Evolutionary conservation across 2,329 filamentous ascomycete species (phyloP).

Genomic region (Mycocentrospora acerina): DNA sequence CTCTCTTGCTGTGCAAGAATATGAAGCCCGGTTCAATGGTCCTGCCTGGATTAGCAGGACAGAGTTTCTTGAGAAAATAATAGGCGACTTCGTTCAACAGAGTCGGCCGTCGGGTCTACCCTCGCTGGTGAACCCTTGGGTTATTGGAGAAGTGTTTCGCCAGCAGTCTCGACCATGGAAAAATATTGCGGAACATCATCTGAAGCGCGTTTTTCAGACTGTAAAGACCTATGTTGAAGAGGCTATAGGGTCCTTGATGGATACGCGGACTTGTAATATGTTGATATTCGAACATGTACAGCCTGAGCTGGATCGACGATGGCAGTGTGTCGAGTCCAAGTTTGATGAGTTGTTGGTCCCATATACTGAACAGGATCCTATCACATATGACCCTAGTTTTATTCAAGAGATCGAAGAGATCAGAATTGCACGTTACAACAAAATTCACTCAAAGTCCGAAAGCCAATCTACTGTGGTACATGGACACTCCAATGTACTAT

Average conservation of each 20-base stretch:
- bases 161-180: slow-evolving; percentile 23
- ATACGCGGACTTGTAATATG: slow-evolving; percentile 15
- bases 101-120: slow-evolving; percentile 22
- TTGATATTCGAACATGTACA: slow-evolving; percentile 19
- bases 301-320: slow-evolving; percentile 18
- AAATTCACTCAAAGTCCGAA: neutral
- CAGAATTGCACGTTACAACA: slow-evolving; percentile 10
- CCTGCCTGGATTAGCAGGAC: slow-evolving; percentile 12
- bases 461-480: neutral
- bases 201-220: slow-evolving; percentile 18
- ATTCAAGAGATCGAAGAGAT: slow-evolving; percentile 14
- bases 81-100: slow-evolving; percentile 16
- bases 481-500: neutral
- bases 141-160: slow-evolving; percentile 25
- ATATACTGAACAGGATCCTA: slow-evolving; percentile 18
- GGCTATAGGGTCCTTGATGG: slow-evolving; percentile 15
- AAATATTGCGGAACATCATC: slow-evolving; percentile 18
- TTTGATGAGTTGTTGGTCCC: slow-evolving; percentile 24
- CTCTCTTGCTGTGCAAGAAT: slow-evolving; percentile 7
- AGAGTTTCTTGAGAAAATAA: slow-evolving; percentile 16
- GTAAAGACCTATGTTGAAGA: slow-evolving; percentile 18
- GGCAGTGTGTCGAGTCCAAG: slow-evolving; percentile 15
- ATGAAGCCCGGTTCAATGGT: slow-evolving; percentile 10
- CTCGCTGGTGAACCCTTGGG: slow-evolving; percentile 23
- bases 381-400: slow-evolving; percentile 28